These are phyloP conservation scores for Ceratobasidium sp. DNA, from an alignment of 1,284 basidiomycete genomes.

Conservation along the genomic window DNA sequence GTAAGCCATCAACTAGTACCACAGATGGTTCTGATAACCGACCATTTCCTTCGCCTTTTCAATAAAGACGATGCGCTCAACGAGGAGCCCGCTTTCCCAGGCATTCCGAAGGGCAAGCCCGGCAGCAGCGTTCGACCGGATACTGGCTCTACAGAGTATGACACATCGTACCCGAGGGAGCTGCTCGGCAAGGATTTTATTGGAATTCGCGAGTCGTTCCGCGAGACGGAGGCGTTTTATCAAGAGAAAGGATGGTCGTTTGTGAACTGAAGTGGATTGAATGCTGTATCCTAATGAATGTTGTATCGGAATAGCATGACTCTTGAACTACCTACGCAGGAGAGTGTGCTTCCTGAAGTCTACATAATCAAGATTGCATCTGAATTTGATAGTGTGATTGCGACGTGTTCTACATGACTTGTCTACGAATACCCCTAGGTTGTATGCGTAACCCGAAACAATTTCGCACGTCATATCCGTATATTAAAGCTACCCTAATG, in stretches of 20 bases:
- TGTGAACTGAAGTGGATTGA: slow-evolving; percentile 1
- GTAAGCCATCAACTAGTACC: not conserved
- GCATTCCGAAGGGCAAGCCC: slow-evolving; percentile 16
- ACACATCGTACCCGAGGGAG: not conserved
- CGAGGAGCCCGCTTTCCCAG: slow-evolving; percentile 23
- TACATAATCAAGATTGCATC: too few species aligned
- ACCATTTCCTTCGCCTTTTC: not conserved
- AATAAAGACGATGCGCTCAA: slow-evolving; percentile 25
- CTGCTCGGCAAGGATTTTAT: slow-evolving; percentile 11
- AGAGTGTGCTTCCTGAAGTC: too few species aligned
- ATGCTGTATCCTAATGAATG: too few species aligned
- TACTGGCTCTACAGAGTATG: slow-evolving; percentile 2
- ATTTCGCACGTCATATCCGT: too few species aligned
- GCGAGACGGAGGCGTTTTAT: slow-evolving; percentile 29
- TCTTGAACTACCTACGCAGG: too few species aligned
- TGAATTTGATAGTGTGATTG: too few species aligned
- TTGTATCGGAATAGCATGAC: too few species aligned
- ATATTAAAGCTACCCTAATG: too few species aligned
- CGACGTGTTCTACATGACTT: too few species aligned
- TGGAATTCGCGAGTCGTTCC: slow-evolving; percentile 12
- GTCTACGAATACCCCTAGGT: too few species aligned
- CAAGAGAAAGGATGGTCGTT: slow-evolving; percentile 26
- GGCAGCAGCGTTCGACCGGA: not conserved
- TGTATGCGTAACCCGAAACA: too few species aligned
- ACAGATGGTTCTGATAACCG: not conserved